These are phyloP conservation scores for Picea sitchensis DNA, from an alignment of 75 land plant species.

Conservation along the genomic window DNA sequence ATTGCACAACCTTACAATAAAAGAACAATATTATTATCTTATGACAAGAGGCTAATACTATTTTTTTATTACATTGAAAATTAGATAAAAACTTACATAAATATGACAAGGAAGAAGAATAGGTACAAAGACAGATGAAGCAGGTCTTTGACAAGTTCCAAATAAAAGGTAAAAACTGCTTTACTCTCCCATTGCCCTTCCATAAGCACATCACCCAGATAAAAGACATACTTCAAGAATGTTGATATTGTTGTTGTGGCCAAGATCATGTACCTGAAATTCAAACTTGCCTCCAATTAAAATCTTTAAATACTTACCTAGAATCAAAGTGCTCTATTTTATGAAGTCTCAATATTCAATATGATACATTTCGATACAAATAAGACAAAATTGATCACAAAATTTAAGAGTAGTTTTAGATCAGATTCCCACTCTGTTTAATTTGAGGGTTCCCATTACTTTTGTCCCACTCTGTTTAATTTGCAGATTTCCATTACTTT, in stretches of 20 bases:
- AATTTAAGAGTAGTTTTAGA: too few species aligned
- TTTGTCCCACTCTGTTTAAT: too few species aligned
- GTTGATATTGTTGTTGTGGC: conserved; percentile 90
- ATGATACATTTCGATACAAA: too few species aligned
- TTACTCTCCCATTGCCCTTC: conserved; percentile 99
- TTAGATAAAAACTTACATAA: conserved; percentile 61
- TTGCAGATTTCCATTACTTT: too few species aligned
- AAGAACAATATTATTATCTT: not conserved
- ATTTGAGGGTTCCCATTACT: too few species aligned
- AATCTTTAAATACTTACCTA: too few species aligned
- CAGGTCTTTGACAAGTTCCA: conserved; percentile 94
- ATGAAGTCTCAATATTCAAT: too few species aligned
- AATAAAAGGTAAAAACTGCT: conserved; percentile 91
- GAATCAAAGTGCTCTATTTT: too few species aligned
- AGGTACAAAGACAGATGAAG: conserved; percentile 89
- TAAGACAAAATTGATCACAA: too few species aligned
- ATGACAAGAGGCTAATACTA: not conserved
- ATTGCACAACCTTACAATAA: too few species aligned
- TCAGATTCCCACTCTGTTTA: too few species aligned
- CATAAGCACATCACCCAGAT: conserved; percentile 90
- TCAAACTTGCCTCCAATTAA: not conserved
- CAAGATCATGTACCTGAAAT: conserved; percentile 90
- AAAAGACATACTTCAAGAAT: conserved; percentile 85
- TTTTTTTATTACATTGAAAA: not conserved
- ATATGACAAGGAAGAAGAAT: conserved; percentile 88